phyloP scores from a whole-genome alignment of 192 early-diverging fungal genomes.

The Backusella liffmaniae region DNA sequence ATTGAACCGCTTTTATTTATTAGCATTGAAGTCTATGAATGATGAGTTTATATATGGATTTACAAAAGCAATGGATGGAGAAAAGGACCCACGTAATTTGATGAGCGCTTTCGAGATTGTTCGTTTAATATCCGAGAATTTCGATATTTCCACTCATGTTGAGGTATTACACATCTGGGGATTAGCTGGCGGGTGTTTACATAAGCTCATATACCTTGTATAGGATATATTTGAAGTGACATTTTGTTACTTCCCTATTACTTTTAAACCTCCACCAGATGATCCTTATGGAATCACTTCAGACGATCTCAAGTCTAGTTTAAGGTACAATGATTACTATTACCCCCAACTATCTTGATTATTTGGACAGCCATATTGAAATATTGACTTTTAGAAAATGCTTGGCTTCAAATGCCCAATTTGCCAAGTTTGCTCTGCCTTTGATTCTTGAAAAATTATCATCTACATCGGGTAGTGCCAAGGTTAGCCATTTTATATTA shows the following conservation, averaged over 20 bases:
- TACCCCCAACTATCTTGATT: not conserved
- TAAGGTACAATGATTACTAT: conserved; percentile 49
- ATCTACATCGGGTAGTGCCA: conserved; percentile 82
- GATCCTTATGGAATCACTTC: conserved; percentile 95
- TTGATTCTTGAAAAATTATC: conserved; percentile 89
- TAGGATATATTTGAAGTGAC: conserved; percentile 94
- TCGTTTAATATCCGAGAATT: conserved; percentile 63
- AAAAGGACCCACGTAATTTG: conserved; percentile 98
- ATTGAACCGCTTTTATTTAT: conserved; percentile 10
- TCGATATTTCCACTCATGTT: conserved; percentile 77
- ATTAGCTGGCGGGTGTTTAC: conserved; percentile 3
- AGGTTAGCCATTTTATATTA: conserved; percentile 48
- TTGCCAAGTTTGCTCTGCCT: conserved; percentile 82
- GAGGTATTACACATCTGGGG: conserved; percentile 49
- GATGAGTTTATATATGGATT: conserved; percentile 80
- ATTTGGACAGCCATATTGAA: not conserved
- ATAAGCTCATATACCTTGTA: not conserved
- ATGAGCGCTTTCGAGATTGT: conserved; percentile 83
- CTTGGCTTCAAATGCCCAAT: conserved; percentile 74
- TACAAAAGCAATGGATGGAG: conserved; percentile 89
- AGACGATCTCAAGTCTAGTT: conserved; percentile 80
- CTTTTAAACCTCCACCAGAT: conserved; percentile 93
- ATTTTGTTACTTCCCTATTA: conserved; percentile 99
- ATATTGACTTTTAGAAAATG: conserved; percentile 48
- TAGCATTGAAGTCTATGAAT: conserved; percentile 64